Base-by-base conservation (phyloP, 2,329 filamentous ascomycete species). In the Trichophyton verrucosum region DNA sequence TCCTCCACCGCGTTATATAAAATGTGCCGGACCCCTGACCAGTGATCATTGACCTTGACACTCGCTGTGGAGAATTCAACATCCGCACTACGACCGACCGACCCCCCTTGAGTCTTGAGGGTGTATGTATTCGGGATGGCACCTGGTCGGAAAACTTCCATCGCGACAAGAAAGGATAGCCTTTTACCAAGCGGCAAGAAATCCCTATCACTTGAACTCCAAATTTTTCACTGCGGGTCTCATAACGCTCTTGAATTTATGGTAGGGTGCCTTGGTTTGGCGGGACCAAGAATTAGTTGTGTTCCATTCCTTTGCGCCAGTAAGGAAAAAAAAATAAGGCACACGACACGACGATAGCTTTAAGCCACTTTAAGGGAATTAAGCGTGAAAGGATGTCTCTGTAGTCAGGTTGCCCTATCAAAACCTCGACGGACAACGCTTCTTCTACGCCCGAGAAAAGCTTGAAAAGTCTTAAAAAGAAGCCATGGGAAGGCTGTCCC, bases 141-240 rank as follows among this genome's bases (percentile, higher is more conserved):
- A 30, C 6, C 6, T 30, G 27, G 27, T 7, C 15, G 40, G 40
- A n/a, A n/a, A 17, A 3, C 40, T 44, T 44, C 40, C 15, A 44
- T 44, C 5, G 33, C 42, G 20, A 22, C 51, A 30, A 56, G 24
- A 56, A 30, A 33, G 17, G 27, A 56, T 33, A 30, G 33, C 22
- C 33, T 24, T 24, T 56, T 53, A 53, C 20, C 22, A 53, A 53
- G 22, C 5, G 17, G 17, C 17, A 51, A 46, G 42, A 46, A 46
- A 46, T 46, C 42, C 15, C 42, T 46, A 46, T 46, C 42, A 46
- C 11, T 20, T 46, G 42, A 7, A 20, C 44, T 47, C 17, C 20
- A 7, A 47, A 53, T 53, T 30, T 53, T 53, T 53, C 49, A 33
- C 49, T 53, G 49, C 49, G 49, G 49, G 49, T 30, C 49, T 38